phyloP scores from a whole-genome alignment of 495 filamentous ascomycete species.

The Trichoderma asperelloides region DNA sequence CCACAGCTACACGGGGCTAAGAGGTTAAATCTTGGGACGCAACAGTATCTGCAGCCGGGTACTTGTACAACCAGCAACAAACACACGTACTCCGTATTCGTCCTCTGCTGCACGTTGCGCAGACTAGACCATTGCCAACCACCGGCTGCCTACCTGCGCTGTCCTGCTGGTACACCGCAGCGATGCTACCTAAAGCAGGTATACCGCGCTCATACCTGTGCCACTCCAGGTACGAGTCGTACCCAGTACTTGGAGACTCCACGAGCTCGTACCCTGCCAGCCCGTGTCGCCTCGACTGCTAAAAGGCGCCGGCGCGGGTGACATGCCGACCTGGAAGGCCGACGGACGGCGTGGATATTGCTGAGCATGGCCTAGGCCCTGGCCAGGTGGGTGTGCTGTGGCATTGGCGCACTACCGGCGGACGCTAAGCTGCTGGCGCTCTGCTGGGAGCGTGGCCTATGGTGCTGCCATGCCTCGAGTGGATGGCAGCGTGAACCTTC shows the following conservation, averaged over 20 bases:
- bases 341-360: background rate
- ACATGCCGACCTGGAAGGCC: background rate
- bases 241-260: no score
- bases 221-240: background rate
- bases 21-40: no score
- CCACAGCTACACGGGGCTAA: no score
- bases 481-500: background rate
- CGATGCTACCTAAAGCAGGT: no score
- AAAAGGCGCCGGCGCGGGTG: background rate
- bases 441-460: no score
- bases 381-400: background rate
- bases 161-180: no score
- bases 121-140: no score
- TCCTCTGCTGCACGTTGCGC: no score
- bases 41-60: no score
- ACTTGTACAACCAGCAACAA: no score
- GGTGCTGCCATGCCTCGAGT: background rate
- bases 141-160: no score
- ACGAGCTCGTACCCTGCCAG: background rate
- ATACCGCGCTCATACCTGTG: background rate
- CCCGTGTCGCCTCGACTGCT: conserved; percentile 3
- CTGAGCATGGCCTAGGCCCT: background rate
- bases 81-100: no score
- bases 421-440: conserved; percentile 2
- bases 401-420: background rate